Evolutionary conservation across 495 filamentous ascomycete genomes (phyloP), one percentile per base, ranked within the genome.

Genomic region (Tuber borchii): DNA sequence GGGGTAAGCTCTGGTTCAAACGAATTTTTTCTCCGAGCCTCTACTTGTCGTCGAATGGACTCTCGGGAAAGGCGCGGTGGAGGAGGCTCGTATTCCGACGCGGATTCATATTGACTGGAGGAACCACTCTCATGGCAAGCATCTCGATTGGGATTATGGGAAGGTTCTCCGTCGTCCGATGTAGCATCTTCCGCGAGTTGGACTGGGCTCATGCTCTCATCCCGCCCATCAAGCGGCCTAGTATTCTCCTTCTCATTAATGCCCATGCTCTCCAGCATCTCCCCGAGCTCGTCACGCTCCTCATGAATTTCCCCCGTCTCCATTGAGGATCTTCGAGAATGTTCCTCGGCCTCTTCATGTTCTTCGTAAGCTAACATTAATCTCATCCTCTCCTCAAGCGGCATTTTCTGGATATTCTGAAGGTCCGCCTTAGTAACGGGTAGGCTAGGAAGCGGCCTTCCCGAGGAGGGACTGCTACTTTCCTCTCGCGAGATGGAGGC

Each of bases 31-130:
- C 79, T 92, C 88, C 51, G 90, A 88, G 91, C 91, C 79, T 94
- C 93, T 37, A 98, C 90, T 74, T 93, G 93, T 22, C 93, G 90
- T 71, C 97, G 85, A 74, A 98, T 98, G 0, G 94, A 97, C 82
- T 97, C 95, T 34, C 95, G 88, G 46, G 95, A 97, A 81, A 97
- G 95, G 42, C 90, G 91, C 20, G 92, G 92, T 44, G 91, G 88
- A 0, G 90, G 84, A 72, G 91, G 87, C 74, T 90, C 75, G 78
- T 79, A 76, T 85, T 84, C 75, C 84, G 85, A 74, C 84, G 82
- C 40, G 82, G 83, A 76, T 80, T 84, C 70, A 85, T 85, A 74
- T 85, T 84, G 76, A 74, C 77, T 75, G 10, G 77, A 76, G 42
- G 72, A 71, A 51, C 73, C 75, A n/a, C 76, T 81, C 20, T 82